phyloP scores from a whole-genome alignment of 78 protist species.

The Cavenderia fasciculata region DNA sequence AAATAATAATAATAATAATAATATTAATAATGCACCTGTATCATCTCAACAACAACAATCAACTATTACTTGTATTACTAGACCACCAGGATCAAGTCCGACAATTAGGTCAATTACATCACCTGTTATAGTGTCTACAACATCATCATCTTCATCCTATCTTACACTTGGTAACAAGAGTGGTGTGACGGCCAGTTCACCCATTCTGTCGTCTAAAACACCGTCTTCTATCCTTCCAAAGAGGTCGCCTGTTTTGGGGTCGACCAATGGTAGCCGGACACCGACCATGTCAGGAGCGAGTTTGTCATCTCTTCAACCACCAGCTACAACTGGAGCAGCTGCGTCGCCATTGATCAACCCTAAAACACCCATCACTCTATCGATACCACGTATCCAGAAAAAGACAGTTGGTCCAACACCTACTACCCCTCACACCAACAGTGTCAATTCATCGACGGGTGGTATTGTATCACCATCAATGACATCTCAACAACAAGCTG shows the following conservation, averaged over 20 bases:
- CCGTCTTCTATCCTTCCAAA: not conserved
- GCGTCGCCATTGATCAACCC: not conserved
- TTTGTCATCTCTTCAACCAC: not conserved
- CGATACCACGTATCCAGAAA: conserved; percentile 61
- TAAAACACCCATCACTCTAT: conserved; percentile 50
- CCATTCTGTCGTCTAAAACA: conserved; percentile 35
- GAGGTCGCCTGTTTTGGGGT: no score
- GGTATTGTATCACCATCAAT: not conserved
- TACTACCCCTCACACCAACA: not conserved
- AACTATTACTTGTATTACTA: conserved; percentile 42
- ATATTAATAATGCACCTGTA: not conserved
- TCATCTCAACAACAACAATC: conserved; percentile 17
- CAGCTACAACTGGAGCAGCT: not conserved
- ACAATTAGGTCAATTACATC: not conserved
- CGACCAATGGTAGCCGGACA: no score
- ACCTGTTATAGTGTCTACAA: conserved; percentile 8
- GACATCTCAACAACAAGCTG: not conserved
- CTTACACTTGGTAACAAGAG: not conserved
- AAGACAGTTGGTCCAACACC: not conserved
- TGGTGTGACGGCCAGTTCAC: conserved; percentile 19
- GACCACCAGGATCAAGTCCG: not conserved
- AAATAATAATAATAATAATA: not conserved
- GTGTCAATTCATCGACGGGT: not conserved
- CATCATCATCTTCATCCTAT: conserved; percentile 3
- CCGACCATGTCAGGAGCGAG: not conserved